Percentiles rank a stretch among this genome's conserved stretches.
phyloP scores from a whole-genome alignment of 495 filamentous ascomycete species.

The Ramalina intermedia region DNA sequence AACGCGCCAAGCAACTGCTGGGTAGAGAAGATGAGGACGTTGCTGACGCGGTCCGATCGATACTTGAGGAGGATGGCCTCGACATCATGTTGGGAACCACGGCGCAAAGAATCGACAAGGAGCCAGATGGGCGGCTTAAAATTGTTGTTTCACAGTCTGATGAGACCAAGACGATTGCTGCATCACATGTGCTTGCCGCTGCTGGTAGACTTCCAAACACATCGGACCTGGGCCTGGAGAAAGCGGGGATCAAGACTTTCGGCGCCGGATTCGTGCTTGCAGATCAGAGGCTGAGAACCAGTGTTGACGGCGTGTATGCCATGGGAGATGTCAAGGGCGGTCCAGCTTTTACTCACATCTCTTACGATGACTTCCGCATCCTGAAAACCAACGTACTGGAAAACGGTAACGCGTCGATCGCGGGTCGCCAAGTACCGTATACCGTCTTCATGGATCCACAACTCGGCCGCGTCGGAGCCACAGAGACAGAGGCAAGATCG shows the following conservation, averaged over 20 bases:
- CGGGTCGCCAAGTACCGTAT: constrained; percentile 29
- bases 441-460: constrained; percentile 39
- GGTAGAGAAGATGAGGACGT: constrained; percentile 30
- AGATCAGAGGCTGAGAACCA: constrained; percentile 26
- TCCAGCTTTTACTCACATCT: constrained; percentile 40
- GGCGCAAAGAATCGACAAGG: constrained; percentile 4
- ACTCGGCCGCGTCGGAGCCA: constrained; percentile 33
- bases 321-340: constrained; percentile 37
- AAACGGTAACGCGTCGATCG: constrained; percentile 11
- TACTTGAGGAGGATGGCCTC: constrained; percentile 29
- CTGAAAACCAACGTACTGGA: constrained; percentile 25
- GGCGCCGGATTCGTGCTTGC: constrained; percentile 26
- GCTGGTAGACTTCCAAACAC: constrained; percentile 35
- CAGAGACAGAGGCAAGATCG: constrained; percentile 22
- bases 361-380: constrained; percentile 41
- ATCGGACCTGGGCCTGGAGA: constrained; percentile 19
- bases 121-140: neutral
- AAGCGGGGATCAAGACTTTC: constrained; percentile 22
- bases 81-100: constrained; percentile 20
- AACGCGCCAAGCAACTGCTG: constrained; percentile 27
- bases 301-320: constrained; percentile 26
- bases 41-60: constrained; percentile 19
- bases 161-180: constrained; percentile 13
- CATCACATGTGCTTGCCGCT: constrained; percentile 32
- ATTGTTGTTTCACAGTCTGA: constrained; percentile 9